Percentiles rank a stretch among this genome's conserved stretches.
phyloP scores from a whole-genome alignment of 192 early-diverging fungal species.

The Obelidium mucronatum region DNA sequence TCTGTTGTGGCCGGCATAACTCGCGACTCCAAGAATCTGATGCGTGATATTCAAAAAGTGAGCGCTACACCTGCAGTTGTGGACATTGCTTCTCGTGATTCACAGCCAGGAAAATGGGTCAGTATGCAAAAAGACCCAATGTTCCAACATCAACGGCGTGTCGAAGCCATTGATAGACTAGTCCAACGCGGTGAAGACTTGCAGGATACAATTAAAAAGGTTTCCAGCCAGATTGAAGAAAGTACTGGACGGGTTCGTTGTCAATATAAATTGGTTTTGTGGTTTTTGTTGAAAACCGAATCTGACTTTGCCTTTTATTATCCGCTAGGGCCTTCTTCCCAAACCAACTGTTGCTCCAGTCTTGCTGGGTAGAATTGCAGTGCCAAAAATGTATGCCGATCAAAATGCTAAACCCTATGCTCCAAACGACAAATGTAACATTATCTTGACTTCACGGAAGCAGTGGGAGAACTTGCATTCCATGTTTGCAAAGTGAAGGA shows the following conservation, averaged over 20 bases:
- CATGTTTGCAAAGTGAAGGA: conserved; percentile 20
- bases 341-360: conserved; percentile 11
- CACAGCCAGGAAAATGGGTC: conserved; percentile 35
- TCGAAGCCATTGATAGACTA: conserved; percentile 27
- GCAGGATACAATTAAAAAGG: conserved; percentile 33
- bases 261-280: neutral
- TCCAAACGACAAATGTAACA: conserved; percentile 6
- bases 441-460: conserved; percentile 26
- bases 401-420: neutral
- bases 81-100: conserved; percentile 26
- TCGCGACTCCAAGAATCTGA: conserved; percentile 36
- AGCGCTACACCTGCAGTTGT: conserved; percentile 31
- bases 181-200: conserved; percentile 37
- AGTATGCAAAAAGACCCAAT: conserved; percentile 28
- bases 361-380: conserved; percentile 20
- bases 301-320: neutral
- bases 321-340: conserved; percentile 7
- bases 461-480: conserved; percentile 30
- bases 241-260: conserved; percentile 21
- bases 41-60: conserved; percentile 28
- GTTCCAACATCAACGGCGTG: conserved; percentile 31
- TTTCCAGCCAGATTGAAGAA: conserved; percentile 29
- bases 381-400: conserved; percentile 26
- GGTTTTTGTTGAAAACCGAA: neutral
- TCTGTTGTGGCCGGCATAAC: conserved; percentile 33